These are phyloP conservation scores for Yamadazyma atlantica DNA, from an alignment of 1,139 yeast species.

Conservation along the genomic window DNA sequence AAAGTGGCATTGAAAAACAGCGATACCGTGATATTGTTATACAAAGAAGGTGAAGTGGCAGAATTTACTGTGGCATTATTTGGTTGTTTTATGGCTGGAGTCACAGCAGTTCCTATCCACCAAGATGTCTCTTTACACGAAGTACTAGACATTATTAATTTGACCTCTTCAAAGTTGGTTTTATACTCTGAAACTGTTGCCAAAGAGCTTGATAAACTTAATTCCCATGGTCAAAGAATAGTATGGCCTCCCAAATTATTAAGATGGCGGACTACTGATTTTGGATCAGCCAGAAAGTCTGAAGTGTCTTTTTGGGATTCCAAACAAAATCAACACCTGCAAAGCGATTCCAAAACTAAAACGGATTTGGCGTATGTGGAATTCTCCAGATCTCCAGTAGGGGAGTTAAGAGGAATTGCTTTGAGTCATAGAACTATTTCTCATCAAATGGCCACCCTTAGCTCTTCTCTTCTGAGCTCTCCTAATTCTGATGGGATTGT, in stretches of 20 bases:
- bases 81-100: constrained; percentile 93
- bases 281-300: constrained; percentile 63
- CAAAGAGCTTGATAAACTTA: constrained; percentile 64
- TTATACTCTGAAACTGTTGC: constrained; percentile 78
- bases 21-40: constrained; percentile 81
- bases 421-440: constrained; percentile 84
- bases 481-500: constrained; percentile 49
- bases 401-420: constrained; percentile 91
- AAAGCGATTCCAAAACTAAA: constrained; percentile 28
- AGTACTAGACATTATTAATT: constrained; percentile 66
- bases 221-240: constrained; percentile 34
- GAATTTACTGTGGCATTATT: constrained; percentile 84
- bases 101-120: constrained; percentile 90
- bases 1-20: constrained; percentile 68
- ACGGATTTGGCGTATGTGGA: constrained; percentile 88
- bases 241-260: constrained; percentile 47
- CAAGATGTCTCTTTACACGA: constrained; percentile 69
- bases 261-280: constrained; percentile 85
- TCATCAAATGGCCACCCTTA: constrained; percentile 82
- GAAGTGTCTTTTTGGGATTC: constrained; percentile 34
- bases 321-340: constrained; percentile 20
- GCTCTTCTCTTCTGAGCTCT: constrained; percentile 64
- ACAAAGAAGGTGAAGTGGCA: constrained; percentile 78
- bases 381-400: constrained; percentile 85
- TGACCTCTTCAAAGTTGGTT: constrained; percentile 76